These are phyloP conservation scores for Debaryomyces sp. DNA, from an alignment of 1,139 yeast genomes.

Conservation along the genomic window DNA sequence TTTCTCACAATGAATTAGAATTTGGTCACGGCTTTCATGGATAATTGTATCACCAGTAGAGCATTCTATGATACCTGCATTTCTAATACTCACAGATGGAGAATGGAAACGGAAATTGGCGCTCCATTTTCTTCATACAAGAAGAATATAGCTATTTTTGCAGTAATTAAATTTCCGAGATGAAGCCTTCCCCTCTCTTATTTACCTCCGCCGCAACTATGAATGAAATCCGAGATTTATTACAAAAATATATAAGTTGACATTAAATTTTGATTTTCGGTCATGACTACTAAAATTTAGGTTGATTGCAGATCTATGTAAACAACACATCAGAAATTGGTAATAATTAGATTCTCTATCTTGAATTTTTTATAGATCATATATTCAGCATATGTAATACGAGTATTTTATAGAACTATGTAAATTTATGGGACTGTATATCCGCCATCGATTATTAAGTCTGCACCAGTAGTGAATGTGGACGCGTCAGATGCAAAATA, in stretches of 20 bases:
- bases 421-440: constrained; percentile 47
- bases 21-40: no score
- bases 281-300: no score
- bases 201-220: no score
- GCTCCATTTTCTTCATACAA: not conserved
- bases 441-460: constrained; percentile 86
- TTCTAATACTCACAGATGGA: not conserved
- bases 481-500: constrained; percentile 83
- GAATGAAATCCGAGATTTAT: no score
- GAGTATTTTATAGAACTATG: not conserved
- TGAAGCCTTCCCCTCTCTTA: no score
- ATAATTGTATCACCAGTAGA: no score
- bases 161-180: no score
- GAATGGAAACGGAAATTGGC: not conserved
- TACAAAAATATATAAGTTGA: no score
- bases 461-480: constrained; percentile 84
- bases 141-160: not conserved
- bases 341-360: no score
- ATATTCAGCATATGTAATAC: not conserved
- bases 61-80: not conserved
- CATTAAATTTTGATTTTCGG: no score
- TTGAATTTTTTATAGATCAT: not conserved
- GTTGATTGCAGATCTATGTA: no score
- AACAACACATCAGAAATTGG: no score
- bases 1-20: not conserved